These are phyloP conservation scores for Irpex sp. DNA, from an alignment of 1,284 basidiomycete genomes.

Conservation along the genomic window DNA sequence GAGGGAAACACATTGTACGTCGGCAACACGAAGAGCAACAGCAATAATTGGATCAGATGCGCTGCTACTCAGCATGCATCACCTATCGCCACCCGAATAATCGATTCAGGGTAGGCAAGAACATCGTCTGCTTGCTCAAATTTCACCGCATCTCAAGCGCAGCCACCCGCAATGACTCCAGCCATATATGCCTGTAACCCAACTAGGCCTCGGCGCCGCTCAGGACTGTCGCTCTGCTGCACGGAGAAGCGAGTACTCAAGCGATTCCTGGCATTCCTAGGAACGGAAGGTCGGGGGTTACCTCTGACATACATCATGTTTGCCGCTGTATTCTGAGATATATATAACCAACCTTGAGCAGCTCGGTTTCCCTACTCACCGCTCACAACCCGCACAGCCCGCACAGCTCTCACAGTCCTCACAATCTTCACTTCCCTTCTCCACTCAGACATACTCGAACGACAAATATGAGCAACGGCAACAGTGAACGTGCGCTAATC, in stretches of 20 bases:
- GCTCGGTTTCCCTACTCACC: background rate
- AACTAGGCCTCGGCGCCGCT: background rate
- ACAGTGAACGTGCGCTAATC: background rate
- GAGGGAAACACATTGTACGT: too few relatives aligned
- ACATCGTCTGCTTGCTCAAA: background rate
- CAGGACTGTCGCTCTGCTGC: background rate
- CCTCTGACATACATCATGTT: background rate
- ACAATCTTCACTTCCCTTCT: too few relatives aligned
- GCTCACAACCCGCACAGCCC: background rate
- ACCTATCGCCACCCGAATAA: background rate
- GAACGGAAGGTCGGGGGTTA: background rate
- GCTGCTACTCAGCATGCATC: too few relatives aligned
- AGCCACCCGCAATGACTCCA: slow-evolving; percentile 1
- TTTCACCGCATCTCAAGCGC: background rate
- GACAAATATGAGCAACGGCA: background rate
- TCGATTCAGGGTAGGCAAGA: background rate
- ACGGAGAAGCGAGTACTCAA: background rate
- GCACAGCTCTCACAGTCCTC: background rate
- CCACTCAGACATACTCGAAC: background rate
- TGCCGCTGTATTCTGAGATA: background rate
- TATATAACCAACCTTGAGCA: background rate
- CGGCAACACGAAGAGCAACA: too few relatives aligned
- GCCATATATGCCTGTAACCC: background rate
- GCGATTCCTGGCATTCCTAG: background rate
- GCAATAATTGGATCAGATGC: too few relatives aligned